A percentile compares a stretch with the other conserved stretches of the same genome.
These are phyloP conservation scores for Ustilago sp. DNA, from an alignment of 1,284 basidiomycete genomes.

Conservation along the genomic window DNA sequence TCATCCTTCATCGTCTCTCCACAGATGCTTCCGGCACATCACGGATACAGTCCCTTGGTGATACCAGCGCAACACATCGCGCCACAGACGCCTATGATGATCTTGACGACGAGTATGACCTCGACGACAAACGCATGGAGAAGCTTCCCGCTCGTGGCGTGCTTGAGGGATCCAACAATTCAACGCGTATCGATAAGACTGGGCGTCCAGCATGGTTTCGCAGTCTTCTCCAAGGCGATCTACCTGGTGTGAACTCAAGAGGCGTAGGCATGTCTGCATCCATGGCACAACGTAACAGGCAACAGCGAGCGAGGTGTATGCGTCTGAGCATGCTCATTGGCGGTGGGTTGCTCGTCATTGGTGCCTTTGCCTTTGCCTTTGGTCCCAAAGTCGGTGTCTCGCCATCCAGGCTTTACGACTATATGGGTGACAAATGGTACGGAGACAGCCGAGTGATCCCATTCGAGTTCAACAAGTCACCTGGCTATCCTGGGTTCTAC, in stretches of 20 bases:
- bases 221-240: conserved; percentile 35
- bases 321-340: conserved; percentile 25
- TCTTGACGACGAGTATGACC: conserved; percentile 38
- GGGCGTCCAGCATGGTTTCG: conserved; percentile 61
- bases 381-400: conserved; percentile 41
- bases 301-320: conserved; percentile 32
- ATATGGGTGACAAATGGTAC: conserved; percentile 55
- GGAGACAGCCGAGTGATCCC: conserved; percentile 36
- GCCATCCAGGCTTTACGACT: conserved; percentile 34
- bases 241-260: conserved; percentile 30
- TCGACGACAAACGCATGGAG: conserved; percentile 21
- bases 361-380: conserved; percentile 58
- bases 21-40: conserved; percentile 38
- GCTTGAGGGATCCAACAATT: conserved; percentile 41
- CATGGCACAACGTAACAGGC: conserved; percentile 30
- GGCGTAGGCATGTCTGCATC: conserved; percentile 42
- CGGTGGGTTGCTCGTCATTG: conserved; percentile 39
- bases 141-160: conserved; percentile 41
- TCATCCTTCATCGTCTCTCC: conserved; percentile 48
- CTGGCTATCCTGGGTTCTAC: conserved; percentile 64
- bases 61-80: conserved; percentile 13
- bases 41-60: conserved; percentile 27
- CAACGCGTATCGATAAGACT: conserved; percentile 55
- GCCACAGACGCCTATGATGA: conserved; percentile 50
- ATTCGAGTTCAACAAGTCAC: conserved; percentile 58